Base-by-base conservation (phyloP, 2,329 filamentous ascomycete species). In the Madurella fahalii region DNA sequence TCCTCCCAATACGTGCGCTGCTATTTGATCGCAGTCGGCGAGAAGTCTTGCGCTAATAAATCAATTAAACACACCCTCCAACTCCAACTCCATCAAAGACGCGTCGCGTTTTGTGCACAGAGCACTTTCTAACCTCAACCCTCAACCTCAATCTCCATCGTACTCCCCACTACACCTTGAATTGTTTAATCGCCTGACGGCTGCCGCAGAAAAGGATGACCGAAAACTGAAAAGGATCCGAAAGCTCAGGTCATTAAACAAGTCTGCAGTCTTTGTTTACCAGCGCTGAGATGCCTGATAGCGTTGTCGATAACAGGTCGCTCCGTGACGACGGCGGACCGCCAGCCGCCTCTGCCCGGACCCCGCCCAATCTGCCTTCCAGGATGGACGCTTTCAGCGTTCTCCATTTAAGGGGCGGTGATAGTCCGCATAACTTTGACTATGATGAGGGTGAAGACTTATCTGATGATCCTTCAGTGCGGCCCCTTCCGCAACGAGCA, bases 321-420 rank as follows among this genome's bases (percentile, higher is more conserved):
- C 17, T 9, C 34, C 13, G 4, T 37, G 34, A 15, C 17, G 30
- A 41, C 2, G 34, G 18, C 37, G 39, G 18, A 12, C 40, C 34
- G 32, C 40, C 11, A 30, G 15, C 25, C 16, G 2, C 8, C 25
- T 25, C 46, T 18, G 34, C 31, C 13, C 25, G 7, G 25, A 25
- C 25, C 5, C 1, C 40, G 5, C 37, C 8, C 13, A 25, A n/a
- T 15, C 2, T 9, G 34, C 9, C 4, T 11, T 2, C 2, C 11
- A 41, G 12, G 4, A 39, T 25, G 20, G 48, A 64, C 11, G 54
- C 56, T 34, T 67, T 61, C 53, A 39, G 32, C 13, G 34, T 15
- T 25, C 44, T 64, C 4, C 43, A 47, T 2, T 40, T 54, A 40
- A 60, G 58, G 49, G 73, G 43, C 34, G 61, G 52, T 18, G 56